These are phyloP conservation scores for Cryptosporidium andersoni DNA, from an alignment of 169 alveolate genomes.

Conservation along the genomic window DNA sequence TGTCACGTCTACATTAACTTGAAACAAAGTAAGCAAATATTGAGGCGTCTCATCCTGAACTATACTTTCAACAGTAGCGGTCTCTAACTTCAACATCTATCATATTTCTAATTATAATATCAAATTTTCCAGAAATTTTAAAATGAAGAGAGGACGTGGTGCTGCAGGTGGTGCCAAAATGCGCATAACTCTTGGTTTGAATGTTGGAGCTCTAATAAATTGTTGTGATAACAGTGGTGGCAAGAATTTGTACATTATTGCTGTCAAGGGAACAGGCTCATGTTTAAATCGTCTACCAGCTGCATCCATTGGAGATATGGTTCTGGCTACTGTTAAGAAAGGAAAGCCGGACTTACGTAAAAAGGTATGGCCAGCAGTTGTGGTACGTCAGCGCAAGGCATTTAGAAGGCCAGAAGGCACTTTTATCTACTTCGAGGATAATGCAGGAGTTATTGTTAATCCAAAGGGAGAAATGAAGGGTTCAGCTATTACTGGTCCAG, in stretches of 20 bases:
- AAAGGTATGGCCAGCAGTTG: constrained; percentile 97
- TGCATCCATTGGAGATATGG: constrained; percentile 99
- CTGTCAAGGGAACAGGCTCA: constrained; percentile 96
- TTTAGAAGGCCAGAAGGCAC: constrained; percentile 99
- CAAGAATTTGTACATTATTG: constrained; percentile 95
- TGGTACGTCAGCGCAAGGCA: constrained; percentile 98
- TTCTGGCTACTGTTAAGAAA: constrained; percentile 96
- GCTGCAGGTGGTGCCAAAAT: constrained; percentile 87
- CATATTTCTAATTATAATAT: background rate
- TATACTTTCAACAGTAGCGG: too few relatives aligned
- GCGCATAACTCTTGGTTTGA: constrained; percentile 93
- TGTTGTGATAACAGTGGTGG: constrained; percentile 99
- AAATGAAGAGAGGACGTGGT: constrained; percentile 84
- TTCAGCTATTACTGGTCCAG: constrained; percentile 99
- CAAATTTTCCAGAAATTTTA: background rate
- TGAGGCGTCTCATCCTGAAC: too few relatives aligned
- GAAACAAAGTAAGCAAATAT: too few relatives aligned
- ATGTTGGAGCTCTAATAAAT: constrained; percentile 97
- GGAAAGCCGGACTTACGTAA: constrained; percentile 99
- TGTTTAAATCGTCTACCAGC: constrained; percentile 97
- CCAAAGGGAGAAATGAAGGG: constrained; percentile 99
- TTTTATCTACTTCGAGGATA: constrained; percentile 97
- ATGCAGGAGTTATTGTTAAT: constrained; percentile 98
- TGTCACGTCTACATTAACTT: too few relatives aligned
- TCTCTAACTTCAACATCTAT: too few relatives aligned